Evolutionary conservation across 2,329 filamentous ascomycete species (phyloP).

Genomic region (Chaetomium strumarium): DNA sequence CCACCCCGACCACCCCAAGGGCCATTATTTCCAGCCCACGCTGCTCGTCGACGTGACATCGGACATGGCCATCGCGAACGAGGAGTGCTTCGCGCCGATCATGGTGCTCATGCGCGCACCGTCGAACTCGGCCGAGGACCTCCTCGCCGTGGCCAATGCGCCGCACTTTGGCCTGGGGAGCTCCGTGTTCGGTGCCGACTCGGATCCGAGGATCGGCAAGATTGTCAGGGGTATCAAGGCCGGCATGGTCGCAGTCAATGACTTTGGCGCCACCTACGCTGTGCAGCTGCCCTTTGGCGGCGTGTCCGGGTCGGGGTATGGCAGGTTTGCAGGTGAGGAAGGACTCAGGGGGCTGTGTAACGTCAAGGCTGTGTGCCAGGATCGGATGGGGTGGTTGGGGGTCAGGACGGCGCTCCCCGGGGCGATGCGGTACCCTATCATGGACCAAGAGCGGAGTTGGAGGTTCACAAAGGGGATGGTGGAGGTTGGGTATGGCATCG

Average conservation of each 20-base stretch:
- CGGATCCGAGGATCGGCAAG: conserved; percentile 51
- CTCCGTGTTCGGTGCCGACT: conserved; percentile 72
- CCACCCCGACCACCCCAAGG: conserved; percentile 68
- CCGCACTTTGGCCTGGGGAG: conserved; percentile 82
- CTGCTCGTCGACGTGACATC: conserved; percentile 84
- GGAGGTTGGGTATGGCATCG: conserved; percentile 51
- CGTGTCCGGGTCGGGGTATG: conserved; percentile 83
- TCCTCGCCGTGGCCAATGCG: conserved; percentile 75
- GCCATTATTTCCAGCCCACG: conserved; percentile 90
- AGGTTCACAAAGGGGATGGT: conserved; percentile 57
- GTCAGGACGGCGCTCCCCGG: conserved; percentile 72
- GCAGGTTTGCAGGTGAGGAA: conserved; percentile 86
- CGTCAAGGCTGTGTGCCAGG: conserved; percentile 76
- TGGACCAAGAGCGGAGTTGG: conserved; percentile 58
- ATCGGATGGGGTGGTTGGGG: conserved; percentile 58
- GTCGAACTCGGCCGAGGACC: conserved; percentile 52
- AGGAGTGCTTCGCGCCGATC: conserved; percentile 89
- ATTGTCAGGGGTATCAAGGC: conserved; percentile 66
- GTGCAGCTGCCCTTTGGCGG: conserved; percentile 94
- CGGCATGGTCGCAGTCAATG: conserved; percentile 92
- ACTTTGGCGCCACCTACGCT: conserved; percentile 90
- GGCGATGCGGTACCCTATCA: conserved; percentile 75
- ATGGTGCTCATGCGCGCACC: conserved; percentile 76
- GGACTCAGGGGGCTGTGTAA: conserved; percentile 82
- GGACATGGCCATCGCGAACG: conserved; percentile 78